These are phyloP conservation scores for Cystobasidiopsis lactophilus DNA, from an alignment of 768 basidiomycete species.

Conservation along the genomic window DNA sequence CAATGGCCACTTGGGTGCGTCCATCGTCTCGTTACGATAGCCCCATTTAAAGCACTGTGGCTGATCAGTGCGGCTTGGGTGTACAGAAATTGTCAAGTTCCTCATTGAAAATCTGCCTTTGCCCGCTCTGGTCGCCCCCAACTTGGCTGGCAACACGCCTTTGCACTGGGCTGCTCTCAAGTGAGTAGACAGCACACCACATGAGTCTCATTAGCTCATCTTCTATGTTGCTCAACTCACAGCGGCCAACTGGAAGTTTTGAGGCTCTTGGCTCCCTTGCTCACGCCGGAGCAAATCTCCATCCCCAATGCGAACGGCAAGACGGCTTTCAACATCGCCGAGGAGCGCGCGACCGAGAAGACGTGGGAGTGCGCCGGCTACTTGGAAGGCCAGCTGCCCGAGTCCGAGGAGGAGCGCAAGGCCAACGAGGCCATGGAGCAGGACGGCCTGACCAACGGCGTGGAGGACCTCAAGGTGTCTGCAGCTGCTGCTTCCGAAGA, in stretches of 20 bases:
- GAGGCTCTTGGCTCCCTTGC: not conserved
- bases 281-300: not conserved
- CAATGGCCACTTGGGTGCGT: constrained; percentile 20
- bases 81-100: constrained; percentile 4
- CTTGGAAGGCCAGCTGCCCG: not conserved
- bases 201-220: no score
- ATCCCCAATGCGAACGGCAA: not conserved
- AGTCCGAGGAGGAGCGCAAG: not conserved
- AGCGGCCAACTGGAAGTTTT: not conserved
- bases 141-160: constrained; percentile 7
- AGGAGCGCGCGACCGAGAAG: not conserved
- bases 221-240: no score
- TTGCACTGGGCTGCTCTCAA: constrained; percentile 12
- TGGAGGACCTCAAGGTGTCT: no score
- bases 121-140: not conserved
- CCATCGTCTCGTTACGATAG: not conserved
- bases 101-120: not conserved
- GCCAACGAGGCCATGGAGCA: no score
- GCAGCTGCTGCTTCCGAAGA: no score
- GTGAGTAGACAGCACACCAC: not conserved
- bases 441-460: no score
- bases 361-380: not conserved
- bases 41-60: not conserved
- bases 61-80: not conserved
- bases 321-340: not conserved